Evolutionary conservation across 441 rosid genomes (phyloP).

Genomic region (Pelargonium citronellum): DNA sequence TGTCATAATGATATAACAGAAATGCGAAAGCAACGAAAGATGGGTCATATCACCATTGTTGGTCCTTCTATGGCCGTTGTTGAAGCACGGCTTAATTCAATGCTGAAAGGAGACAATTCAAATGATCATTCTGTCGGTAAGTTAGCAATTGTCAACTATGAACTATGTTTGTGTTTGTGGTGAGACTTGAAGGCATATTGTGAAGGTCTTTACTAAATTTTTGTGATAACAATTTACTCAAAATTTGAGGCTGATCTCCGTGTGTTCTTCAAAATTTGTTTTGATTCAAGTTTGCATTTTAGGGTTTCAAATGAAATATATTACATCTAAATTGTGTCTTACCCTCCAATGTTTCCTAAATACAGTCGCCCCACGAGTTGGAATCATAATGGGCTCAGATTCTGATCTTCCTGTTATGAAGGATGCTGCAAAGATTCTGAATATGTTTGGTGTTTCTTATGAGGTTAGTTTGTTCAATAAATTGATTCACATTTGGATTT

Average conservation of each 20-base stretch:
- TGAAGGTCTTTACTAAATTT: background rate
- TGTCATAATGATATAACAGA: conserved; percentile 34
- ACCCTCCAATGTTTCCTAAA: conserved; percentile 18
- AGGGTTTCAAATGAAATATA: background rate
- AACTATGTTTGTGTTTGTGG: background rate
- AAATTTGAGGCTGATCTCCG: background rate
- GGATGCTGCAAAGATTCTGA: conserved; percentile 71
- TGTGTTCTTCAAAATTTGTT: background rate
- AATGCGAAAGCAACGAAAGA: conserved; percentile 89
- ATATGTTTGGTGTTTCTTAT: conserved; percentile 56
- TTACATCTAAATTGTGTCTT: no score
- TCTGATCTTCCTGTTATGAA: conserved; percentile 96
- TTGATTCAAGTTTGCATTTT: background rate
- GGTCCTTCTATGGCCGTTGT: conserved; percentile 66
- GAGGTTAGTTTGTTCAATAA: conserved; percentile 46
- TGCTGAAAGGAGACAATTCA: conserved; percentile 43
- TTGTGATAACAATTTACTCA: background rate
- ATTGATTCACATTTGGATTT: conserved; percentile 5
- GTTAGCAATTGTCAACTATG: conserved; percentile 12
- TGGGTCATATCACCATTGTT: conserved; percentile 88
- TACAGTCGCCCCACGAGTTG: conserved; percentile 68
- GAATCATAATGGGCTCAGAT: conserved; percentile 95
- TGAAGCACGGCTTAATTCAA: conserved; percentile 50
- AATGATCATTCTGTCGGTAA: conserved; percentile 39
- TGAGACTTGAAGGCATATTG: no score